Percentiles rank a stretch among this genome's conserved stretches.
Evolutionary conservation across 2,329 filamentous ascomycete genomes (phyloP).

Genomic region (Lachnellula suecica): DNA sequence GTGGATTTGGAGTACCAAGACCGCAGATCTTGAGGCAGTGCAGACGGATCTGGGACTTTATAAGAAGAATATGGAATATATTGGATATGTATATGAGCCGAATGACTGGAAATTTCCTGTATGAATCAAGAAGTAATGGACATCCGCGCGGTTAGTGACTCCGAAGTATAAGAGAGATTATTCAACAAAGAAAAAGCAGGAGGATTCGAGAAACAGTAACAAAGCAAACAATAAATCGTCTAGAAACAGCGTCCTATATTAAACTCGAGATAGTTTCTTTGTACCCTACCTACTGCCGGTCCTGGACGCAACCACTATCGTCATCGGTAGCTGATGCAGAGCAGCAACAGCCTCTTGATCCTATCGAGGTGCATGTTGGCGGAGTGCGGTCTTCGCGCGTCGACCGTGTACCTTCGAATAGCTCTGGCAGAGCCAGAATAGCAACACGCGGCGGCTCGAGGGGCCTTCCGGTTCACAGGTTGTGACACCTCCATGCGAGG

Average conservation of each 20-base stretch:
- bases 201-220: slow-evolving; percentile 28
- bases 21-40: not conserved
- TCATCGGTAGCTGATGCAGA: slow-evolving; percentile 12
- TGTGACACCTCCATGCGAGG: not conserved
- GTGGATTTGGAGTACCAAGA: not conserved
- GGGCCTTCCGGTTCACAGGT: slow-evolving; percentile 20
- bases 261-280: slow-evolving; percentile 16
- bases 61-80: not conserved
- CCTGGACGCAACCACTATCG: slow-evolving; percentile 13
- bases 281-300: slow-evolving; percentile 15
- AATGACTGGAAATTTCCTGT: not conserved
- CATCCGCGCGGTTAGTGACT: slow-evolving; percentile 21
- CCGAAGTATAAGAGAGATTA: slow-evolving; percentile 15
- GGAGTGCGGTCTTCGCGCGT: slow-evolving; percentile 17
- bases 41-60: not conserved
- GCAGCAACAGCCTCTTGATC: slow-evolving; percentile 6
- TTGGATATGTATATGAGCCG: slow-evolving; percentile 2
- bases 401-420: slow-evolving; percentile 33
- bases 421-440: slow-evolving; percentile 17
- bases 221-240: slow-evolving; percentile 18
- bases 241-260: slow-evolving; percentile 15
- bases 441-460: slow-evolving; percentile 24
- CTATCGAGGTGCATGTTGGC: not conserved
- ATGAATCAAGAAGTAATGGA: slow-evolving; percentile 5
- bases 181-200: slow-evolving; percentile 26